phyloP scores from a whole-genome alignment of 73 alveolate species.

The Paramecium pentaurelia region DNA sequence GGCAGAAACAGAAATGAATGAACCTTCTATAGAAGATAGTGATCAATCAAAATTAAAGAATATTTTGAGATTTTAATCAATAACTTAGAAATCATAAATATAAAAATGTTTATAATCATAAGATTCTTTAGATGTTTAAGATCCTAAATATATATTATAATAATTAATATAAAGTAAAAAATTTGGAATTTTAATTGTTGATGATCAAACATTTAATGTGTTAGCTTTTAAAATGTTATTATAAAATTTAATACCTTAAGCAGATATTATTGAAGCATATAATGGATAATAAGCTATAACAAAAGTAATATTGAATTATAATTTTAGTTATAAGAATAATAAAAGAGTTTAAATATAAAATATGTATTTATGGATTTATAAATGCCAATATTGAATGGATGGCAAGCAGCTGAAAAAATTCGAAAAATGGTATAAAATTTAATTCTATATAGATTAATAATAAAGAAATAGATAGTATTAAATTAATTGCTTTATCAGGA shows the following conservation, averaged over 20 bases:
- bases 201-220: constrained; percentile 44
- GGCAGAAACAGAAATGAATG: neutral
- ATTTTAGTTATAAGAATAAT: neutral
- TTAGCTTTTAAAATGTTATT: constrained; percentile 28
- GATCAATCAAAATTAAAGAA: neutral
- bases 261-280: constrained; percentile 50
- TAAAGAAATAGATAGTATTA: neutral
- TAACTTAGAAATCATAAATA: neutral
- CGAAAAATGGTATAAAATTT: neutral
- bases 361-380: constrained; percentile 42
- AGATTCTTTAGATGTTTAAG: neutral
- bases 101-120: neutral
- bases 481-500: constrained; percentile 30
- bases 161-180: neutral
- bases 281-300: constrained; percentile 49
- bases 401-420: constrained; percentile 17
- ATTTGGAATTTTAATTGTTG: constrained; percentile 49
- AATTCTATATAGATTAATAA: neutral
- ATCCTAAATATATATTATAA: neutral
- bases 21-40: neutral
- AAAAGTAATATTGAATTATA: neutral
- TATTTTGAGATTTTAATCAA: neutral
- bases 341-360: neutral
- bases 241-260: neutral
- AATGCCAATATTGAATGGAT: constrained; percentile 60